phyloP scores from a whole-genome alignment of 2,329 filamentous ascomycete species.

The Fusarium newnesense region DNA sequence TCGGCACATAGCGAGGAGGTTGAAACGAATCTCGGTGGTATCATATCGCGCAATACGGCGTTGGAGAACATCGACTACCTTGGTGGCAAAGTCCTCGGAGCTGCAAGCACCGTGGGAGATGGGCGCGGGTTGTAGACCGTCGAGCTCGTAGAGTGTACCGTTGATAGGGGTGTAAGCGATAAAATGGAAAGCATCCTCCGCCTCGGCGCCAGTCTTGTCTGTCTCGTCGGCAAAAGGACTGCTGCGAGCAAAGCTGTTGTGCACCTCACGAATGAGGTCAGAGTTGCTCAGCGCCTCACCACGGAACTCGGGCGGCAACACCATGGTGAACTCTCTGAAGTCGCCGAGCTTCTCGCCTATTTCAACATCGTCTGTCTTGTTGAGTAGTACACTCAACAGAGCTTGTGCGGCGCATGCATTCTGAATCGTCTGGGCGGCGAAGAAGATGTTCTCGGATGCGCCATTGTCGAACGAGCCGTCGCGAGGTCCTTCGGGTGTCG shows the following conservation, averaged over 20 bases:
- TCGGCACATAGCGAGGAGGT: constrained; percentile 89
- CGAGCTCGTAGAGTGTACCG: constrained; percentile 88
- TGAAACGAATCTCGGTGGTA: constrained; percentile 90
- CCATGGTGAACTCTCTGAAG: constrained; percentile 89
- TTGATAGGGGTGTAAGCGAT: constrained; percentile 90
- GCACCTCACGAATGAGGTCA: constrained; percentile 78
- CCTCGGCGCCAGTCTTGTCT: constrained; percentile 65
- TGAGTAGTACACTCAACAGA: constrained; percentile 89
- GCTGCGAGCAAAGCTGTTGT: constrained; percentile 90
- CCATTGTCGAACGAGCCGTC: constrained; percentile 85
- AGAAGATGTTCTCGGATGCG: constrained; percentile 84
- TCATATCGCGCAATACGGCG: constrained; percentile 87
- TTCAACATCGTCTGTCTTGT: constrained; percentile 77
- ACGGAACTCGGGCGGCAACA: constrained; percentile 78
- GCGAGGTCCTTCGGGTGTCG: constrained; percentile 69
- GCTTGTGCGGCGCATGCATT: constrained; percentile 98
- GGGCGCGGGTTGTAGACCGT: constrained; percentile 91
- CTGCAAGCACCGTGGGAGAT: constrained; percentile 86
- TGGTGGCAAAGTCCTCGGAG: constrained; percentile 76
- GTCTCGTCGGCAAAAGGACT: constrained; percentile 96
- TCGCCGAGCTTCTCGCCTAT: constrained; percentile 77
- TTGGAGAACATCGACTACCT: constrained; percentile 88
- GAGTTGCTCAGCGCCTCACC: constrained; percentile 71
- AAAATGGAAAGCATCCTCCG: constrained; percentile 97
- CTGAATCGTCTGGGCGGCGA: constrained; percentile 96